These are phyloP conservation scores for Colletotrichum chlorophyti DNA, from an alignment of 2,329 filamentous ascomycete species.

Conservation along the genomic window DNA sequence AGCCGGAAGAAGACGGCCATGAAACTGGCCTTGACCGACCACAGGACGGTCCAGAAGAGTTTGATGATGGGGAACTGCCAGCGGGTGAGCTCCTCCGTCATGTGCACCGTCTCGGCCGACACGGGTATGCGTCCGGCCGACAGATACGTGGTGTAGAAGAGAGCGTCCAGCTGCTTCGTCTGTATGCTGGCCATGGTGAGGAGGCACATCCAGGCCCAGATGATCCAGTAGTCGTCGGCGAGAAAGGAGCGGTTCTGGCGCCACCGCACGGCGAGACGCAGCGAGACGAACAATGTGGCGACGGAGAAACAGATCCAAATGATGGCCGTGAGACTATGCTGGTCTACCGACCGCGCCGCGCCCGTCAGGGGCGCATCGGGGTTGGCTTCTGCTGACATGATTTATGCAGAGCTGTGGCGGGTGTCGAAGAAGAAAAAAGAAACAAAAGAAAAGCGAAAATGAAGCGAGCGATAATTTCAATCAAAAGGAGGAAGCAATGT, in stretches of 20 bases:
- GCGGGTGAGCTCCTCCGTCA: conserved; percentile 18
- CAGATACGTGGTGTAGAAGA: conserved; percentile 31
- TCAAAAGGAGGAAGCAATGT: no score
- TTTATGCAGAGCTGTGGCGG: background rate
- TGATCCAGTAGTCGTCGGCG: conserved; percentile 41
- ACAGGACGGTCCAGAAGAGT: conserved; percentile 34
- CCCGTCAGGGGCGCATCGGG: conserved; percentile 27
- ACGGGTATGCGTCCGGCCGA: conserved; percentile 22
- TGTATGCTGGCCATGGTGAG: conserved; percentile 33
- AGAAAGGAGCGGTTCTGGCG: conserved; percentile 29
- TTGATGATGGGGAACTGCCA: conserved; percentile 35
- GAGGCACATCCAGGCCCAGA: conserved; percentile 36
- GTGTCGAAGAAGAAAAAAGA: background rate
- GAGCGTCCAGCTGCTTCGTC: conserved; percentile 29
- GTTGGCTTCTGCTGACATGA: background rate
- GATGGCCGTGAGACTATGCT: conserved; percentile 34
- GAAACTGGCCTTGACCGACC: conserved; percentile 35
- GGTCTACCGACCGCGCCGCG: conserved; percentile 14
- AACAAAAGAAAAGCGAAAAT: background rate
- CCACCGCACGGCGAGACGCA: conserved; percentile 37
- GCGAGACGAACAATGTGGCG: conserved; percentile 35
- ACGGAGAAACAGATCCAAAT: conserved; percentile 38
- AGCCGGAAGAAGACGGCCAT: conserved; percentile 32
- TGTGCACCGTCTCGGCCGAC: conserved; percentile 8
- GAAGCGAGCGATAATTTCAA: no score